Evolutionary conservation across 371 early-diverging fungal species (phyloP), one percentile per base, ranked within the genome.

Genomic region (Mortierella sp.): DNA sequence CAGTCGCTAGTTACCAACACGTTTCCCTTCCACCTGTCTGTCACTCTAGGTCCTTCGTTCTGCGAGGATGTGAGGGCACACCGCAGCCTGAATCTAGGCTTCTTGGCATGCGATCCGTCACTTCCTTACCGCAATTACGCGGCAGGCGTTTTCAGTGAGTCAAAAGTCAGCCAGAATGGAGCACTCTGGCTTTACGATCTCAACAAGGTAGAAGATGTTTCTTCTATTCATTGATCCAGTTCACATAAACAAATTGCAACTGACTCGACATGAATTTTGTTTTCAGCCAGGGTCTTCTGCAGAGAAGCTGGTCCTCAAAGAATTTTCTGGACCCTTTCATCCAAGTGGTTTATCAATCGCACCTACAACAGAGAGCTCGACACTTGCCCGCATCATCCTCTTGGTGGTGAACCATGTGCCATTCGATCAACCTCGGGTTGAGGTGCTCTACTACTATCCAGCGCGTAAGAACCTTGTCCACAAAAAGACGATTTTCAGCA

Each of bases 381-480:
- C 44, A 21, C 8, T 3, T 19, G 19, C 44, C 9, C 44, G 44
- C 19, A 19, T 7, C 19, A 21, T 44, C 44, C 17, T 44, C 44
- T 44, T 44, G 44, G 44, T 21, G 4, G 44, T 44, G n/a, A 44
- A 44, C 44, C 44, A 19, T 14, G 44, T 44, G n/a, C 44, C 44
- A 21, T 44, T 44, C 21, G 44, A 44, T 15, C 15, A 19, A 21
- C 44, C 44, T 3, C 44, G 44, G 8, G 19, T 44, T 3, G 44
- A 44, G 44, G 44, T 44, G 3, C 44, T 44, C 7, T 44, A 44
- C 19, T 44, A 44, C 21, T 44, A 44, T 21, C 44, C 17, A 6
- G 44, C 44, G 19, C 44, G 44, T 21, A 44, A 44, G 23, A 44
- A 44, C 19, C 44, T 44, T 8, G 44, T 44, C 2, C 19, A 44